A percentile compares a stretch with the other conserved stretches of the same genome.
phyloP scores from a whole-genome alignment of 345 rosid genomes.

The Bruguiera sexangula region DNA sequence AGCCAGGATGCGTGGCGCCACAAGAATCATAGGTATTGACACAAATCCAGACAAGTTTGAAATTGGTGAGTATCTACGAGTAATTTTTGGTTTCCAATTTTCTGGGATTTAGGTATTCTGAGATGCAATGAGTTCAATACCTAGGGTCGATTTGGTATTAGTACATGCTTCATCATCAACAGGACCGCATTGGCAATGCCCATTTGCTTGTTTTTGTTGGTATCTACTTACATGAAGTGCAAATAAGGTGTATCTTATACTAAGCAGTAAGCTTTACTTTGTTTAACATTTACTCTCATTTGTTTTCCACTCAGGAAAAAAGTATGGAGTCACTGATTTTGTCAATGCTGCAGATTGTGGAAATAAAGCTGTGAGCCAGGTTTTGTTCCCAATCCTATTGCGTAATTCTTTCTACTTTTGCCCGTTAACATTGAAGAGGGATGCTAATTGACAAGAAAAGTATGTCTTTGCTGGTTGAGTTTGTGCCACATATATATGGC shows the following conservation, averaged over 20 bases:
- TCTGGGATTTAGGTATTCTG: too few relatives aligned
- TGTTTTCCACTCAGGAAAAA: conserved; percentile 39
- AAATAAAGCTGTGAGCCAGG: conserved; percentile 61
- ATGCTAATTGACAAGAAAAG: neutral
- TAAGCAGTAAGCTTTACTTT: neutral
- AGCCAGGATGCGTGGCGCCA: conserved; percentile 71
- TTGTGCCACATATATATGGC: too few relatives aligned
- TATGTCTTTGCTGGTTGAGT: too few relatives aligned
- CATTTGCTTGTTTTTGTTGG: neutral
- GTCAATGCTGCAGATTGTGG: conserved; percentile 46
- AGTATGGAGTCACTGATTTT: conserved; percentile 76
- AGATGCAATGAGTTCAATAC: too few relatives aligned
- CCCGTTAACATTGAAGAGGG: neutral
- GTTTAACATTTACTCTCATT: conserved; percentile 2
- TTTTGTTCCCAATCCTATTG: conserved; percentile 15
- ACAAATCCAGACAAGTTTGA: conserved; percentile 59
- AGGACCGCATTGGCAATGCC: neutral
- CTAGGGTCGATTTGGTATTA: too few relatives aligned
- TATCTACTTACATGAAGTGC: neutral
- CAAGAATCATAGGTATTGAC: conserved; percentile 76
- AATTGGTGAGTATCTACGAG: conserved; percentile 45
- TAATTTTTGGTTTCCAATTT: neutral
- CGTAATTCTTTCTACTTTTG: neutral
- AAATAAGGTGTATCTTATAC: neutral
- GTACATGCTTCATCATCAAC: conserved; percentile 1